Percentiles rank a stretch among this genome's conserved stretches.
Conservation (phyloP, 2,329 filamentous ascomycete genomes). For the Neurospora sp. region DNA sequence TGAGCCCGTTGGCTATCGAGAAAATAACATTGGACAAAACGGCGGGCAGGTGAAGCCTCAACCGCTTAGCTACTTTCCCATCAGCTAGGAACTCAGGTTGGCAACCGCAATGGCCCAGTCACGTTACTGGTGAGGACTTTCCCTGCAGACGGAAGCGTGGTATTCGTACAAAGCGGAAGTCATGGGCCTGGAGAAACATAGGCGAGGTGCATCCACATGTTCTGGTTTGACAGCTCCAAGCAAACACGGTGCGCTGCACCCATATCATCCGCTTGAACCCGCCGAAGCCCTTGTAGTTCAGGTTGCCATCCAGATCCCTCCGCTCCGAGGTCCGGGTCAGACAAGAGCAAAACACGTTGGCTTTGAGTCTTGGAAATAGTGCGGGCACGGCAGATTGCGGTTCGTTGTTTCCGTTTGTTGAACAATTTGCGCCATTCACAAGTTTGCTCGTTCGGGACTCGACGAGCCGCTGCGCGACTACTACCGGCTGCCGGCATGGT, state of each 20-base stretch:
- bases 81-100: neutral
- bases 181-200: neutral
- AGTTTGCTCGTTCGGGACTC: neutral
- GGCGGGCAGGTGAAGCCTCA: neutral
- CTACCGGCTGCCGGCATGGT: neutral
- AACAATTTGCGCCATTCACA: neutral
- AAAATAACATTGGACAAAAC: neutral
- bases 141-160: neutral
- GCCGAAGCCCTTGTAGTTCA: neutral
- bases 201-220: neutral
- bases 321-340: neutral
- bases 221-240: neutral
- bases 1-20: neutral
- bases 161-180: neutral
- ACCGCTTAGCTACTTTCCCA: neutral
- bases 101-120: neutral
- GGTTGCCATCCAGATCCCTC: neutral
- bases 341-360: neutral
- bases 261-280: neutral
- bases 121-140: neutral
- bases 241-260: neutral
- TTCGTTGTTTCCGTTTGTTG: neutral
- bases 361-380: neutral
- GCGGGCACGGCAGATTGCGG: neutral
- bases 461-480: neutral